phyloP scores from a whole-genome alignment of 2,329 filamentous ascomycete species.

The Diaporthe citrichinensis region DNA sequence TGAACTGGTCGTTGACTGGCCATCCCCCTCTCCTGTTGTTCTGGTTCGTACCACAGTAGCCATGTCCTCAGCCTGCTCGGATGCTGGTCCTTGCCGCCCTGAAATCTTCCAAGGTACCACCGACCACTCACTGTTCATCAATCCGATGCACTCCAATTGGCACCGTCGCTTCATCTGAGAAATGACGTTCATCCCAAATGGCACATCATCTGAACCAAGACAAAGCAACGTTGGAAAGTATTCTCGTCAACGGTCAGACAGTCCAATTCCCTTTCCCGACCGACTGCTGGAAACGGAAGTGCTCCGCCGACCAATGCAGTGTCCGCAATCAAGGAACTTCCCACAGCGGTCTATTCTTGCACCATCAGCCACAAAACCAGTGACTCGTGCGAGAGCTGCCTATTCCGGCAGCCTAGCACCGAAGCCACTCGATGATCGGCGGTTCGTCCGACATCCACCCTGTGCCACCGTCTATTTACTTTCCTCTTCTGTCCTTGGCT shows the following conservation, averaged over 20 bases:
- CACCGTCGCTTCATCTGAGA: not conserved
- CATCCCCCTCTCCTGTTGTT: not conserved
- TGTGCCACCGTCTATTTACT: not conserved
- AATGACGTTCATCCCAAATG: slow-evolving; percentile 7
- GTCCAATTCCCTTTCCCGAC: not conserved
- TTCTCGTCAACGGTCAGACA: not conserved
- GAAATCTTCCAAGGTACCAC: not conserved
- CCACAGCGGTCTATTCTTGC: not conserved
- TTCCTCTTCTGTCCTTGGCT: slow-evolving; percentile 17
- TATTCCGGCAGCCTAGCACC: slow-evolving; percentile 15
- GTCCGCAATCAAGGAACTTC: not conserved
- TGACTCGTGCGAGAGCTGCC: slow-evolving; percentile 32
- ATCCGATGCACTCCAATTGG: slow-evolving; percentile 1
- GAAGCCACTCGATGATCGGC: not conserved
- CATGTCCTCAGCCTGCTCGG: not conserved
- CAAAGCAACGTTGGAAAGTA: not conserved
- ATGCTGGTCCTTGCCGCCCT: not conserved
- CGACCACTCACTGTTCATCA: not conserved
- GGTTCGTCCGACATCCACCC: not conserved
- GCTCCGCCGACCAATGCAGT: not conserved
- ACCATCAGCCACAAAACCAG: slow-evolving; percentile 10
- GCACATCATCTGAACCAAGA: not conserved
- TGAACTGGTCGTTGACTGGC: not conserved
- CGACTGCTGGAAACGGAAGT: slow-evolving; percentile 4
- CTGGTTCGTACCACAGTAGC: not conserved